Conservation (phyloP, 345 rosid species). For the Gossypium arboreum region DNA sequence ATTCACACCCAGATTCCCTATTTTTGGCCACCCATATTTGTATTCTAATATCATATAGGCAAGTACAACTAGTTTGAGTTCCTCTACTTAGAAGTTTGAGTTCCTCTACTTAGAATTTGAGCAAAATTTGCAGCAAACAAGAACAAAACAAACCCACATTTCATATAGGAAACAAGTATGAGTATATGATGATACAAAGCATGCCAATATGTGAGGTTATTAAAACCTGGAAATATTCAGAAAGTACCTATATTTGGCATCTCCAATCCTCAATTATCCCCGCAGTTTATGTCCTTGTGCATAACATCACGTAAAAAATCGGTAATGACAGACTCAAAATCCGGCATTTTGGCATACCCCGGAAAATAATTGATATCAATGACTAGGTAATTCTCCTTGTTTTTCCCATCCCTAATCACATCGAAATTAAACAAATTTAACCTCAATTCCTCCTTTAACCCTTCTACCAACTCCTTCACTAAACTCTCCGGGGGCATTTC, state of each 20-base stretch:
- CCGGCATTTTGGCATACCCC: constrained; percentile 62
- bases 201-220: neutral
- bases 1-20: too few relatives aligned
- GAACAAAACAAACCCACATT: neutral
- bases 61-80: neutral
- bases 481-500: constrained; percentile 52
- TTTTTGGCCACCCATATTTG: too few relatives aligned
- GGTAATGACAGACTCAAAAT: constrained; percentile 48
- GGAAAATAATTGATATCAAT: constrained; percentile 75
- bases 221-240: neutral
- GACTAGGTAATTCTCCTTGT: constrained; percentile 40
- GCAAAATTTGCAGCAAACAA: neutral
- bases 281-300: constrained; percentile 18
- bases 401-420: constrained; percentile 53
- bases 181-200: neutral
- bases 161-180: too few relatives aligned
- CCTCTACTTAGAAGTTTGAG: neutral
- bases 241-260: neutral
- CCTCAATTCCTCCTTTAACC: constrained; percentile 44
- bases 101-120: neutral
- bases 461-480: constrained; percentile 40
- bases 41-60: neutral
- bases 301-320: constrained; percentile 44
- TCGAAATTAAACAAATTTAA: constrained; percentile 63
- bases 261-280: neutral